Base-by-base conservation (phyloP, 257 asterid genomes). In the Pogostemon cablin region DNA sequence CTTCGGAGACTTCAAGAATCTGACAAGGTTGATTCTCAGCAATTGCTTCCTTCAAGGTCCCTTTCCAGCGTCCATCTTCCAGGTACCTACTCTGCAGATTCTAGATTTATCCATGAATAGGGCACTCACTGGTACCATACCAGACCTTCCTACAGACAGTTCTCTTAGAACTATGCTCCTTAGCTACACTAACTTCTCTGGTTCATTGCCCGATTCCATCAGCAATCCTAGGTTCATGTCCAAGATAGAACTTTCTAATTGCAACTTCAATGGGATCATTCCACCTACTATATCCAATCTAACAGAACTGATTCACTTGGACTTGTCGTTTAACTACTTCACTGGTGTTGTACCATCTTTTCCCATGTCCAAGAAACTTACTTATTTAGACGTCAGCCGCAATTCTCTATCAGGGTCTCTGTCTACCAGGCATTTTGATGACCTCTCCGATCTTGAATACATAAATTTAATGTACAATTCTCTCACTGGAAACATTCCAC, bases 241-340 rank as follows among this genome's bases (percentile, higher is more conserved):
- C 20, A 11, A 0, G 49, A 67, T 87, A 52, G 79, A 76, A 49
- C 76, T 87, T 59, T 61, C 63, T 0, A 43, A 10, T 69, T 79
- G 91, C 77, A 55, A 69, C 41, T 86, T 88, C 68, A 53, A 40
- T 0, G 91, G 95, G 32, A 40, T 3, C 2, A 78, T 88, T 49
- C 90, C 95, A 7, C 9, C 71, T 25, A 38, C 79, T 2, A 73
- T 86, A 35, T 55, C 69, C 12, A 73, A 66, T 32, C 74, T 85
- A 7, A 75, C 78, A 0, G 71, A 74, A 42, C 68, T 88, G 12
- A 82, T 61, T 15, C 6, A 34, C 57, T 35, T 88, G 12, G 82
- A 84, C 72, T 73, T 88, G 25, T 63, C 81, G 1, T 1, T 4
- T 0, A 88, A 84, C 68, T 15, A 48, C 8, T 82, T 88, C 80